Evolutionary conservation across 495 filamentous ascomycete genomes (phyloP), one percentile per base, ranked within the genome.

Genomic region (Hypoxylon lienhwacheense): DNA sequence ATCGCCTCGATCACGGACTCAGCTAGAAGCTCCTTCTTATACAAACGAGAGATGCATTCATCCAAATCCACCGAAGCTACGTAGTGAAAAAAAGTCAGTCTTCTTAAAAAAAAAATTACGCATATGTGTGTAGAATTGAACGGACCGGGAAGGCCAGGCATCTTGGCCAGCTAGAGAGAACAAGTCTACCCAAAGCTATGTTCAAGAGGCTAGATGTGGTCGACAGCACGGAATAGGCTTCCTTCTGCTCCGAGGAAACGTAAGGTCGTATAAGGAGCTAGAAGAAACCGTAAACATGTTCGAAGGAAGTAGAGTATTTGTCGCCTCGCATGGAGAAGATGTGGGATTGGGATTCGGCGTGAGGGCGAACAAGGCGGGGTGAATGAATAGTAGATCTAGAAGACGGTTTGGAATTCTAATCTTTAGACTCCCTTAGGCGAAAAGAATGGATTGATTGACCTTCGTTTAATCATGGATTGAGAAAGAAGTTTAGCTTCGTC

Each of bases 1-100:
- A 98, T 95, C 64, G 95, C 93, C 74, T 98, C 93, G 69, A 98
- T 91, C 33, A 98, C 95, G 5, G 92, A 95, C 73, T 98, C 93
- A 36, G 95, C 93, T 17, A 98, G 79, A 42, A 98, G 79, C 68
- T 97, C 92, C 71, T 97, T 97, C 53, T 90, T 89, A 71, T 97
- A 96, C 19, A 98, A 83, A 48, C 93, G 84, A 64, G 87, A 82
- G 73, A 98, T 97, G 73, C 93, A 98, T 78, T 97, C 90, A 75
- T 98, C 93, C 62, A 98, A 84, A 71, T 98, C 93, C 67, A 98
- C 90, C 71, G 88, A 96, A 56, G 89, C 93, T 97, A 60, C 15
- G 35, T 14, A 32, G 20, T 6, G n/a, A 32, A 55, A 33, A 24
- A 26, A 8, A 8, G 24, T 26, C 4, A 26, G 40, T 34, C 57